Base-by-base conservation (phyloP, 495 filamentous ascomycete species). In the Mycothermus thermophilus region DNA sequence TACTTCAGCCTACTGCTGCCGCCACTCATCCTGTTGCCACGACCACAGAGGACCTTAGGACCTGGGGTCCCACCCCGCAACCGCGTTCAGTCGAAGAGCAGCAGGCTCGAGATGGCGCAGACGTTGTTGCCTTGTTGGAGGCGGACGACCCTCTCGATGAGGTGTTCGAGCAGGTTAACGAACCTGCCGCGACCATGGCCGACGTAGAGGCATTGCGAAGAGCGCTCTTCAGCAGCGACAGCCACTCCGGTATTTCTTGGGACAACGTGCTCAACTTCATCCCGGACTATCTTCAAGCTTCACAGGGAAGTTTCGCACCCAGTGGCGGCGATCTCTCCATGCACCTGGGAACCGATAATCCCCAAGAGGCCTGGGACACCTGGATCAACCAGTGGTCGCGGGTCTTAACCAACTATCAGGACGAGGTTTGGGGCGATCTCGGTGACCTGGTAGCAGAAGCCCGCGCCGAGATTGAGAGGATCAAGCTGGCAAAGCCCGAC, bases 401-500 rank as follows among this genome's bases (percentile, higher is more conserved):
- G 24, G 71, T 81, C 2, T 64, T 83, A 44, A 75, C 68, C 24
- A 58, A 61, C 21, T 85, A 85, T 47, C 67, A 74, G 21, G 77
- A 85, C 52, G 78, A 83, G 38, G 78, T 88, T 8, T 88, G 82
- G 81, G 82, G 80, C 40, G 77, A 75, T 41, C 52, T 83, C 27
- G 45, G 63, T 14, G 67, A 73, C n/a, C 59, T 77, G 25, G 59
- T 81, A 20, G 60, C 71, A 38, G 67, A 72, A 29, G 79, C 80
- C n/a, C 59, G 59, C 26, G 47, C 58, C 32, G 81, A 86, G 48
- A 52, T 81, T 24, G 23, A 46, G 24, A 25, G 35, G 16, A 41
- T 58, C 11, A 37, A 54, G 20, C 41, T 50, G 22, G 37, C 36
- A 3, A 27, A 40, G 8, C 37, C 44, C 17, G 41, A 40, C 25